Evolutionary conservation across 73 alveolate species (phyloP).

Genomic region (Tetrahymena borealis): DNA sequence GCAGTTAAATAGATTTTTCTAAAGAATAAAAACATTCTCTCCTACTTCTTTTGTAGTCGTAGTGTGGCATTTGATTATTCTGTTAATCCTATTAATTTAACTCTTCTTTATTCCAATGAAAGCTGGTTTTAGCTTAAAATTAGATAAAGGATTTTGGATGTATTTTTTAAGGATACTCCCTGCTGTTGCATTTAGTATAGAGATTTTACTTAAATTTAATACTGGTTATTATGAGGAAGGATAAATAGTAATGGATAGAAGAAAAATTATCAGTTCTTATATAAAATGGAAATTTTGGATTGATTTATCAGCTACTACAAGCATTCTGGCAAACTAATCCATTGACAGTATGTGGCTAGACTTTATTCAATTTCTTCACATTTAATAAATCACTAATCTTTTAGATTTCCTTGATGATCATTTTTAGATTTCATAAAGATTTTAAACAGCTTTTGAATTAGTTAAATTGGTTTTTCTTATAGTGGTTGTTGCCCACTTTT

Average conservation of each 20-base stretch:
- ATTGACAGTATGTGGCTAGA: background rate
- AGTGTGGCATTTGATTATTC: background rate
- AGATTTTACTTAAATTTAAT: background rate
- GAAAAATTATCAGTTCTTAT: background rate
- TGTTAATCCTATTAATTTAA: background rate
- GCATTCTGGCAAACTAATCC: background rate
- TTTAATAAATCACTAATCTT: background rate
- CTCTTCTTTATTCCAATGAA: background rate
- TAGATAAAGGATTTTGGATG: background rate
- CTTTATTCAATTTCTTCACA: background rate
- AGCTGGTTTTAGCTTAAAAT: background rate
- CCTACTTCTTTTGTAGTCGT: background rate
- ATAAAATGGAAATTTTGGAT: background rate
- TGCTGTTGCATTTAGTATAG: background rate
- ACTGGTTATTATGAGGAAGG: background rate
- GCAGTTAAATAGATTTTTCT: background rate
- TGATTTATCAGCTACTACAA: background rate
- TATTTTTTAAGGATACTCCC: background rate
- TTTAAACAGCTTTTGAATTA: conserved; percentile 41
- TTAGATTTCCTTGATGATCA: background rate
- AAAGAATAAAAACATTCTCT: background rate
- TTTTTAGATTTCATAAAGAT: background rate
- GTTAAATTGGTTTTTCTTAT: conserved; percentile 28
- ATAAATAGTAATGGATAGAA: background rate
- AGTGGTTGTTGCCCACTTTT: conserved; percentile 49